phyloP scores from a whole-genome alignment of 2,329 filamentous ascomycete genomes.

The Capronia coronata region DNA sequence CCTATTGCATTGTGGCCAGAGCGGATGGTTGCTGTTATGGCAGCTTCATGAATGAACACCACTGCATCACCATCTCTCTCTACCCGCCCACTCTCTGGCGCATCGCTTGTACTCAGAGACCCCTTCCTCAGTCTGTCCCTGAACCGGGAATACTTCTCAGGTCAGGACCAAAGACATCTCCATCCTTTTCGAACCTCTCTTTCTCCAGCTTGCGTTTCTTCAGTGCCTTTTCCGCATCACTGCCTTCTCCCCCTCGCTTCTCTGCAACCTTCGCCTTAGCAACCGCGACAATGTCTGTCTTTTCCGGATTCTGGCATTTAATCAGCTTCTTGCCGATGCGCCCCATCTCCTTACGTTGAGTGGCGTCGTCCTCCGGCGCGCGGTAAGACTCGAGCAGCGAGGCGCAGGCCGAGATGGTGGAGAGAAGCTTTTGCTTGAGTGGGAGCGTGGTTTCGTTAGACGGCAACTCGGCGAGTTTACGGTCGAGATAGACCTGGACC shows the following conservation, averaged over 20 bases:
- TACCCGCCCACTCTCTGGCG: neutral
- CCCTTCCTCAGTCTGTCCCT: neutral
- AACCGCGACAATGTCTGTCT: slow-evolving; percentile 37
- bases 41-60: neutral
- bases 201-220: slow-evolving; percentile 32
- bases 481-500: slow-evolving; percentile 41
- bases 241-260: slow-evolving; percentile 36
- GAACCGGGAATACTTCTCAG: slow-evolving; percentile 18
- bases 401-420: slow-evolving; percentile 36
- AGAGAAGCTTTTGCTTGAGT: slow-evolving; percentile 29
- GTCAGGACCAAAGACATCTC: slow-evolving; percentile 31
- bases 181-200: slow-evolving; percentile 29
- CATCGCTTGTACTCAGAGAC: neutral
- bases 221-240: slow-evolving; percentile 30
- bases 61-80: neutral
- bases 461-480: slow-evolving; percentile 35
- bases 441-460: neutral
- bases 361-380: slow-evolving; percentile 34
- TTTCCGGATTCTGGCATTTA: slow-evolving; percentile 45
- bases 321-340: slow-evolving; percentile 46
- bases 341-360: slow-evolving; percentile 39
- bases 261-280: slow-evolving; percentile 32
- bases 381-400: slow-evolving; percentile 37
- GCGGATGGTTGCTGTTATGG: too few relatives aligned
- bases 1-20: too few relatives aligned